These are phyloP conservation scores for Leccinum cinnamomeum DNA, from an alignment of 1,284 basidiomycete species.

Conservation along the genomic window DNA sequence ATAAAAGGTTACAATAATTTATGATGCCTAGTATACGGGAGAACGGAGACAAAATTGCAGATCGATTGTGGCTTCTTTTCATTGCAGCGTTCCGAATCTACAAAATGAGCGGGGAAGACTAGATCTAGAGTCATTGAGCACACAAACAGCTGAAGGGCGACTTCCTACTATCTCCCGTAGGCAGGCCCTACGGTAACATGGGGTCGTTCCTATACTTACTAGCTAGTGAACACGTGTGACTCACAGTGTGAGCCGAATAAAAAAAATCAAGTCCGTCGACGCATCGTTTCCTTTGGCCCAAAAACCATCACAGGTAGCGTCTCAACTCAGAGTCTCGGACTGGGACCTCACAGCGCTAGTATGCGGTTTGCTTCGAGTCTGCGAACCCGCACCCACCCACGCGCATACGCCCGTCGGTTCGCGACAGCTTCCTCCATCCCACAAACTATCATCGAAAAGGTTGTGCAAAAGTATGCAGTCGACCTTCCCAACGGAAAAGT, in stretches of 20 bases:
- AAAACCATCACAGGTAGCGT: background rate
- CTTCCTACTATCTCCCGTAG: no score
- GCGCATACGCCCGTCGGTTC: slow-evolving; percentile 30
- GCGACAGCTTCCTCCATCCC: slow-evolving; percentile 47
- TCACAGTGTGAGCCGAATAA: background rate
- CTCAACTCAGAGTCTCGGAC: background rate
- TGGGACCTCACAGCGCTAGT: background rate
- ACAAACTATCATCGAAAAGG: slow-evolving; percentile 96
- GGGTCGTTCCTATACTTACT: no score
- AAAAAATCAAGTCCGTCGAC: background rate
- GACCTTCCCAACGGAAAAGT: slow-evolving; percentile 74
- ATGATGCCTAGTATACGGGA: no score
- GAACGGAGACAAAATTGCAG: no score
- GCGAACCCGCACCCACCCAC: slow-evolving; percentile 5
- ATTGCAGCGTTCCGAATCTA: no score
- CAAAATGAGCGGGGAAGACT: no score
- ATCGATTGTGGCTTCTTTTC: no score
- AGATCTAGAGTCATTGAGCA: no score
- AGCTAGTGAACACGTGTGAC: background rate
- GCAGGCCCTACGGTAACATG: no score
- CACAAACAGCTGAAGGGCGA: no score
- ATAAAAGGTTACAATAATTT: no score
- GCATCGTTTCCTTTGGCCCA: background rate
- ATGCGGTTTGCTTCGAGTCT: slow-evolving; percentile 16
- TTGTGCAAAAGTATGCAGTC: slow-evolving; percentile 96